Conservation (phyloP, 352 stramenopile species). For the Pythium utonaiense region DNA sequence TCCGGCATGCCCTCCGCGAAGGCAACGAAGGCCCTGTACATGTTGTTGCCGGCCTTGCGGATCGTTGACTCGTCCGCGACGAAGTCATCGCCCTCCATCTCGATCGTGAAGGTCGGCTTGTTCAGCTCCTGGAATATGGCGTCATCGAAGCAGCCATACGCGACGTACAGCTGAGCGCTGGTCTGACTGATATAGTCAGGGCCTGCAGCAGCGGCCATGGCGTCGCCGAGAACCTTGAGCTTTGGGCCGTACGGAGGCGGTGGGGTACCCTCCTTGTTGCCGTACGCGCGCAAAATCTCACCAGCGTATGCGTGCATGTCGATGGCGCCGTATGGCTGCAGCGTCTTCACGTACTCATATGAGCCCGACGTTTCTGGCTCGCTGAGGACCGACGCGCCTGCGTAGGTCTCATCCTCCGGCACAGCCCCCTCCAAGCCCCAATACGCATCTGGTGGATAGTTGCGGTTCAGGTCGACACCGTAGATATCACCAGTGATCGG, state of each 20-base stretch:
- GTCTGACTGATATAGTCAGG: conserved; percentile 11
- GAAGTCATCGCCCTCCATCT: conserved; percentile 25
- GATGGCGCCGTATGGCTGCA: conserved; percentile 17
- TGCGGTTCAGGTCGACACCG: conserved; percentile 31
- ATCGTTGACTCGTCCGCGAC: conserved; percentile 17
- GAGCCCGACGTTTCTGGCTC: conserved; percentile 25
- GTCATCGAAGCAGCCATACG: conserved; percentile 29
- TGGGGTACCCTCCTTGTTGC: conserved; percentile 6
- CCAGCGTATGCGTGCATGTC: conserved; percentile 29
- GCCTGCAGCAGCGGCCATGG: conserved; percentile 9
- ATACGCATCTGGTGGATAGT: conserved; percentile 17
- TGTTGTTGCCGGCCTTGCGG: conserved; percentile 17
- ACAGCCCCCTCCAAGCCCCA: conserved; percentile 10
- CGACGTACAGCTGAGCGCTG: conserved; percentile 22
- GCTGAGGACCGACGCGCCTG: conserved; percentile 20
- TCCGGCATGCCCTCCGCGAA: conserved; percentile 15
- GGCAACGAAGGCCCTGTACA: conserved; percentile 16
- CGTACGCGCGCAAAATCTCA: conserved; percentile 22
- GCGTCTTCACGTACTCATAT: conserved; percentile 21
- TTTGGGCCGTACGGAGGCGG: conserved; percentile 21
- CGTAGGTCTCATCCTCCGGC: conserved; percentile 15
- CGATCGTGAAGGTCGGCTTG: conserved; percentile 25
- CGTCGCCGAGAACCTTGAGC: conserved; percentile 20
- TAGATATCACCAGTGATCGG: conserved; percentile 6
- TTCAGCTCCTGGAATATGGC: conserved; percentile 26